Conservation (phyloP, 805 yeast genomes). For the Blastobotrys terrestris region DNA sequence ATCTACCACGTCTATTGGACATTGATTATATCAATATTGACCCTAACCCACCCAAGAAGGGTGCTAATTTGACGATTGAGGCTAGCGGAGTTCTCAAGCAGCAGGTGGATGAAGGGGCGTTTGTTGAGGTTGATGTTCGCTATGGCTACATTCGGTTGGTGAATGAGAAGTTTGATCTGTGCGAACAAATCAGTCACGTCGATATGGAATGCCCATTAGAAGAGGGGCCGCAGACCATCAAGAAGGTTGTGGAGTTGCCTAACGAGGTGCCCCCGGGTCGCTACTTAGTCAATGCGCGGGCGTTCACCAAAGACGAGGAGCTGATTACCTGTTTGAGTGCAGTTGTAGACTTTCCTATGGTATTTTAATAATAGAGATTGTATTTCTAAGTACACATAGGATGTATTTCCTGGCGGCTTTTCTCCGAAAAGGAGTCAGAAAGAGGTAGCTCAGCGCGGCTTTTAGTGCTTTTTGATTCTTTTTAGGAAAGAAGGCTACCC, state of each 20-base stretch:
- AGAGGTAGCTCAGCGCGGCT: neutral
- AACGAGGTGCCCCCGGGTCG: slow-evolving; percentile 92
- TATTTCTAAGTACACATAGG: neutral
- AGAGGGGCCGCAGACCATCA: slow-evolving; percentile 59
- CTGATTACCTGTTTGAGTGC: slow-evolving; percentile 74
- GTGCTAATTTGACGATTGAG: slow-evolving; percentile 69
- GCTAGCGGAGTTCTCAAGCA: slow-evolving; percentile 62
- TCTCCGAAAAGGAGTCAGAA: neutral
- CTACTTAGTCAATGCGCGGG: slow-evolving; percentile 81
- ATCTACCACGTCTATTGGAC: slow-evolving; percentile 54
- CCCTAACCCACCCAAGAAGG: slow-evolving; percentile 89
- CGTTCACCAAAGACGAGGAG: slow-evolving; percentile 77
- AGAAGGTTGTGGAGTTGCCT: slow-evolving; percentile 78
- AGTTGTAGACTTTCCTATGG: slow-evolving; percentile 35
- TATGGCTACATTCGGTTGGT: slow-evolving; percentile 86
- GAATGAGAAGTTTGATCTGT: slow-evolving; percentile 86
- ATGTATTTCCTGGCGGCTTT: too few relatives aligned
- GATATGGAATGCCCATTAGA: slow-evolving; percentile 79
- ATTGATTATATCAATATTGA: slow-evolving; percentile 52
- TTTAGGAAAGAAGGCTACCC: too few relatives aligned
- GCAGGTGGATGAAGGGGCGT: slow-evolving; percentile 74
- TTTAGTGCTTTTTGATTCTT: too few relatives aligned
- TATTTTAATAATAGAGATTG: slow-evolving; percentile 1
- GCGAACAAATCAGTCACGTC: slow-evolving; percentile 79
- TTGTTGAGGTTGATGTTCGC: slow-evolving; percentile 88